phyloP scores from a whole-genome alignment of 2,329 filamentous ascomycete genomes.

The Clarireedia sp. region DNA sequence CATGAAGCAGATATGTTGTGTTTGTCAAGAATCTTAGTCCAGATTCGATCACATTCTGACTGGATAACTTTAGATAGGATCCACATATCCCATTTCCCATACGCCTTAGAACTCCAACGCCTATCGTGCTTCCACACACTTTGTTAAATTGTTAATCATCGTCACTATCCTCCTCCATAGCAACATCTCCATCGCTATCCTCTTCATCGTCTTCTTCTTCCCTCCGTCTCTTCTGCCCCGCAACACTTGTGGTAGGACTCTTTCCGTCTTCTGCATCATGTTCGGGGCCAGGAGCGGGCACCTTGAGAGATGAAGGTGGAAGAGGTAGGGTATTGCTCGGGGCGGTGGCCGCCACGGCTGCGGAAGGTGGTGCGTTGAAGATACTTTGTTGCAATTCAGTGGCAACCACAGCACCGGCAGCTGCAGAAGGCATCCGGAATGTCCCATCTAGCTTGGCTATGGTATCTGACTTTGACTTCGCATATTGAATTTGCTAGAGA shows the following conservation, averaged over 20 bases:
- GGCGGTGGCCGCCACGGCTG: slow-evolving; percentile 33
- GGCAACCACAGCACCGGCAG: slow-evolving; percentile 50
- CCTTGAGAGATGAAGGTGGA: slow-evolving; percentile 35
- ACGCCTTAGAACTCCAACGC: slow-evolving; percentile 20
- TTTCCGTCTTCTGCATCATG: slow-evolving; percentile 43
- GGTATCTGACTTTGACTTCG: slow-evolving; percentile 79
- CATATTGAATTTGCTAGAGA: slow-evolving; percentile 77
- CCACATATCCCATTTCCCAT: not conserved
- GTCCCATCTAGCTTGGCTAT: slow-evolving; percentile 89
- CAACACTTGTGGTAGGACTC: slow-evolving; percentile 43
- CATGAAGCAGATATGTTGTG: not conserved
- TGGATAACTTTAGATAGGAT: not conserved
- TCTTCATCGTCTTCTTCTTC: slow-evolving; percentile 53
- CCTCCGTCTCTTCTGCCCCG: slow-evolving; percentile 61
- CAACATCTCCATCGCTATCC: slow-evolving; percentile 61
- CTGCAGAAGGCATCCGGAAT: slow-evolving; percentile 60
- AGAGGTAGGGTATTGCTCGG: slow-evolving; percentile 32
- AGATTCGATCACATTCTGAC: not conserved
- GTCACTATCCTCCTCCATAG: slow-evolving; percentile 45
- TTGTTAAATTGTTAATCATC: slow-evolving; percentile 23
- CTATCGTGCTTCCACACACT: slow-evolving; percentile 12
- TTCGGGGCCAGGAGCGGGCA: slow-evolving; percentile 38
- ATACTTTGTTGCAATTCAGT: slow-evolving; percentile 74
- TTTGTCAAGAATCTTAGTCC: not conserved
- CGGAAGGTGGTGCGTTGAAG: slow-evolving; percentile 59